A percentile compares a stretch with the other conserved stretches of the same genome.
phyloP scores from a whole-genome alignment of 2,329 filamentous ascomycete species.

The Cadophora sp. region DNA sequence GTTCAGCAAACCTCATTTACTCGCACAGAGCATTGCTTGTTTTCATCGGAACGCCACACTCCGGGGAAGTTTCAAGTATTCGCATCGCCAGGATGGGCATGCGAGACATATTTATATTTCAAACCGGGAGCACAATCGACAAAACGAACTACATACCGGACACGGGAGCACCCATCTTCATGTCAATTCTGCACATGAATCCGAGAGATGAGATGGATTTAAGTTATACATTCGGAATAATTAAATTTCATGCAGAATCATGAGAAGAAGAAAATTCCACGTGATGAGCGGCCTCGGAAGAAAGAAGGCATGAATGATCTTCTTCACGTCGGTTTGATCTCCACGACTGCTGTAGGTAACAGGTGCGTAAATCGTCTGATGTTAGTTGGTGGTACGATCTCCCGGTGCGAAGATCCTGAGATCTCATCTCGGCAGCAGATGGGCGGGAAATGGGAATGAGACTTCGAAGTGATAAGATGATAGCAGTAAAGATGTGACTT shows the following conservation, averaged over 20 bases:
- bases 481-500: not conserved
- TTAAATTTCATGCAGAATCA: not conserved
- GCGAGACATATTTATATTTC: not conserved
- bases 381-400: not conserved
- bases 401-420: not conserved
- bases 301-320: conserved; percentile 22
- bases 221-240: not conserved
- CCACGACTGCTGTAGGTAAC: not conserved
- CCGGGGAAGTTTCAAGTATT: conserved; percentile 9
- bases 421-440: conserved; percentile 1
- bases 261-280: not conserved
- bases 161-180: not conserved
- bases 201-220: conserved; percentile 8
- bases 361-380: conserved; percentile 16
- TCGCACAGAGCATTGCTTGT: not conserved
- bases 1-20: not conserved
- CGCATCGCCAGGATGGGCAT: conserved; percentile 2
- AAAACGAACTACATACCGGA: conserved; percentile 1
- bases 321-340: conserved; percentile 19
- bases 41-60: not conserved
- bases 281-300: not conserved
- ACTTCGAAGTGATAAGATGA: not conserved
- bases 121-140: conserved; percentile 3
- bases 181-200: not conserved
- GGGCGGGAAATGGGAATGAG: not conserved